A percentile compares a stretch with the other conserved stretches of the same genome.
Conservation (phyloP, 495 filamentous ascomycete genomes). For the Sordaria brevicollis region DNA sequence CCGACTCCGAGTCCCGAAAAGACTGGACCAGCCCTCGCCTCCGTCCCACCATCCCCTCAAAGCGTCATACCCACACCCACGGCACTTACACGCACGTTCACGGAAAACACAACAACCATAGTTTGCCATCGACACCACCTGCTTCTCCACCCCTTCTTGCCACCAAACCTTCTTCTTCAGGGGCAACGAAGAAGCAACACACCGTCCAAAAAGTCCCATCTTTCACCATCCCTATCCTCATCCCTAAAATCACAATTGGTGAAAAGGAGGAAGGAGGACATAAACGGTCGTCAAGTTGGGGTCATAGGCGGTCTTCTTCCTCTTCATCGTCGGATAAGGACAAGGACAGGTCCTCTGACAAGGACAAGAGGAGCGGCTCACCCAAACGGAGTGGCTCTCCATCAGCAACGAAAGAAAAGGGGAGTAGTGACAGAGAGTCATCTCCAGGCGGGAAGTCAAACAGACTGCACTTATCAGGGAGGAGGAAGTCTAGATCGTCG, state of each 20-base stretch:
- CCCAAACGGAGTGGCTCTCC: no score
- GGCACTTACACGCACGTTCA: background rate
- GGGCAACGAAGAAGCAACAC: background rate
- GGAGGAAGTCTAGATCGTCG: background rate
- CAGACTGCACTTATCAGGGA: background rate
- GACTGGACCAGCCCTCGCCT: background rate
- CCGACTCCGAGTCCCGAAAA: background rate
- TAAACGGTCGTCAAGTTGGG: no score
- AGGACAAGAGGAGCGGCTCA: background rate
- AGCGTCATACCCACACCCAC: background rate
- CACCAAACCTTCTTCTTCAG: background rate
- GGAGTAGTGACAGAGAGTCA: background rate
- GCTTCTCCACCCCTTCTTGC: background rate
- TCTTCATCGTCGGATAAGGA: background rate
- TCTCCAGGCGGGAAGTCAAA: background rate
- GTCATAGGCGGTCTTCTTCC: background rate
- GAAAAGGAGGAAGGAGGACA: background rate
- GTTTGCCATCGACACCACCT: no score
- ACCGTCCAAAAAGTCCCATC: background rate
- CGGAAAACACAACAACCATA: no score
- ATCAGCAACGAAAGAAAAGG: no score
- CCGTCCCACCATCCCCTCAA: background rate
- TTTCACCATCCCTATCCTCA: background rate
- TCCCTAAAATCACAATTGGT: background rate
- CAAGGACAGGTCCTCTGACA: background rate